Percentiles rank a stretch among this genome's conserved stretches.
Evolutionary conservation across 192 early-diverging fungal genomes (phyloP).

Genomic region (Paraglomus brasilianum): DNA sequence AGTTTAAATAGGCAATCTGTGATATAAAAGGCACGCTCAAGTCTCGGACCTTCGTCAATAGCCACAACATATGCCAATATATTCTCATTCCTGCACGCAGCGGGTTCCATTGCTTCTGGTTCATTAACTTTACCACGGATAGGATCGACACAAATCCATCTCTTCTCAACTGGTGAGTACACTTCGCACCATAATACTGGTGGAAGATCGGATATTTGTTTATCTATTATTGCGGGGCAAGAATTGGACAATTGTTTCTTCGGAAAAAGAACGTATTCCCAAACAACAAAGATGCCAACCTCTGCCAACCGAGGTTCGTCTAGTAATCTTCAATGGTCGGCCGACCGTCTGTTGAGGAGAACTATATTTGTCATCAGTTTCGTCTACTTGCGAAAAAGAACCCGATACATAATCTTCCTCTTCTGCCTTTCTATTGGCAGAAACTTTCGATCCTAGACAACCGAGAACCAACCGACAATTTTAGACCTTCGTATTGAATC

Average conservation of each 20-base stretch:
- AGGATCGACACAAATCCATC: slow-evolving; percentile 69
- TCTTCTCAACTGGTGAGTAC: slow-evolving; percentile 43
- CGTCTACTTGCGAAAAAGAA: not conserved
- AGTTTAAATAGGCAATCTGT: too few species aligned
- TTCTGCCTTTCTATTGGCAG: too few species aligned
- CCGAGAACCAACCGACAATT: too few species aligned
- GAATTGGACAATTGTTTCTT: slow-evolving; percentile 4
- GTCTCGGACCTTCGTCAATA: slow-evolving; percentile 45
- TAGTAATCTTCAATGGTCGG: not conserved
- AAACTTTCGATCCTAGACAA: too few species aligned
- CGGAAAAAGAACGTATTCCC: not conserved
- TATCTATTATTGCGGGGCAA: not conserved
- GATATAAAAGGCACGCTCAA: too few species aligned
- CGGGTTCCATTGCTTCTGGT: slow-evolving; percentile 56
- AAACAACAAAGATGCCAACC: too few species aligned
- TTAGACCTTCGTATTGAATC: too few species aligned
- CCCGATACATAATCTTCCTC: too few species aligned
- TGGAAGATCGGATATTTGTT: slow-evolving; percentile 19
- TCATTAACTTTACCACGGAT: slow-evolving; percentile 51
- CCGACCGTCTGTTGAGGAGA: not conserved
- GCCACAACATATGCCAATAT: slow-evolving; percentile 65
- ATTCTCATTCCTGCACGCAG: slow-evolving; percentile 41
- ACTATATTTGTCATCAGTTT: not conserved
- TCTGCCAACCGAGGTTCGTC: too few species aligned
- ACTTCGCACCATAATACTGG: slow-evolving; percentile 72